Conservation (phyloP, 495 filamentous ascomycete genomes). For the Penicillium waksmanii region DNA sequence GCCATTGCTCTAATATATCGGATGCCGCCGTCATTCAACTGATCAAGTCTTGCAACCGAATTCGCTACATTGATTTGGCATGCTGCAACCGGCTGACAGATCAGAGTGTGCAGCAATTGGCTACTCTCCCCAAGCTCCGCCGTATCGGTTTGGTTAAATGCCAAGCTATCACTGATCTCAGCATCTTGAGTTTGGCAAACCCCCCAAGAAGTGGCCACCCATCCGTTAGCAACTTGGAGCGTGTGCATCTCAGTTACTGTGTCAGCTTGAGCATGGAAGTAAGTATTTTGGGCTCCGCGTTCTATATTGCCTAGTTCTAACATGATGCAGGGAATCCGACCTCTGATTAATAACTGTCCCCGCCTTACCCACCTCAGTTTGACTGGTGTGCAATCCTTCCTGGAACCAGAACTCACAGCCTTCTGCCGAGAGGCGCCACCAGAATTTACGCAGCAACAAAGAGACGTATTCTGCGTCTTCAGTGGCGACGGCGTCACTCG, state of each 20-base stretch:
- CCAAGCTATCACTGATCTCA: slow-evolving; percentile 80
- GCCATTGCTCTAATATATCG: slow-evolving; percentile 89
- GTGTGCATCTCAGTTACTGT: slow-evolving; percentile 98
- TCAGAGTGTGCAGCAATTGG: slow-evolving; percentile 79
- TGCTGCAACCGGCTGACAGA: slow-evolving; percentile 94
- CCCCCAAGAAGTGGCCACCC: slow-evolving; percentile 53
- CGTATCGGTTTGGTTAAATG: slow-evolving; percentile 97
- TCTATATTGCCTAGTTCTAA: slow-evolving; percentile 19
- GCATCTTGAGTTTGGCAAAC: slow-evolving; percentile 80
- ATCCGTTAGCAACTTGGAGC: slow-evolving; percentile 69
- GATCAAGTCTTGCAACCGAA: slow-evolving; percentile 85
- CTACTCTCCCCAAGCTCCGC: slow-evolving; percentile 86
- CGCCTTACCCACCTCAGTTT: slow-evolving; percentile 93
- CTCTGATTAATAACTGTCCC: slow-evolving; percentile 86
- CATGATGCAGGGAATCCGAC: slow-evolving; percentile 77
- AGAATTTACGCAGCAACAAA: slow-evolving; percentile 95
- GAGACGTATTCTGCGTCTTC: slow-evolving; percentile 96
- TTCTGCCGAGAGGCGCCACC: slow-evolving; percentile 86
- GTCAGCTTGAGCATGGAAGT: slow-evolving; percentile 77
- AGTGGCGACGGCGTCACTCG: slow-evolving; percentile 81
- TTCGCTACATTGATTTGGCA: slow-evolving; percentile 95
- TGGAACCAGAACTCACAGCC: slow-evolving; percentile 72
- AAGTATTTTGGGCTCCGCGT: slow-evolving; percentile 36
- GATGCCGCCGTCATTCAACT: slow-evolving; percentile 82
- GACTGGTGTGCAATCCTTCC: slow-evolving; percentile 85